Percentiles rank a stretch among this genome's conserved stretches.
Conservation (phyloP, 371 early-diverging fungal species). For the Mortierella sp. region DNA sequence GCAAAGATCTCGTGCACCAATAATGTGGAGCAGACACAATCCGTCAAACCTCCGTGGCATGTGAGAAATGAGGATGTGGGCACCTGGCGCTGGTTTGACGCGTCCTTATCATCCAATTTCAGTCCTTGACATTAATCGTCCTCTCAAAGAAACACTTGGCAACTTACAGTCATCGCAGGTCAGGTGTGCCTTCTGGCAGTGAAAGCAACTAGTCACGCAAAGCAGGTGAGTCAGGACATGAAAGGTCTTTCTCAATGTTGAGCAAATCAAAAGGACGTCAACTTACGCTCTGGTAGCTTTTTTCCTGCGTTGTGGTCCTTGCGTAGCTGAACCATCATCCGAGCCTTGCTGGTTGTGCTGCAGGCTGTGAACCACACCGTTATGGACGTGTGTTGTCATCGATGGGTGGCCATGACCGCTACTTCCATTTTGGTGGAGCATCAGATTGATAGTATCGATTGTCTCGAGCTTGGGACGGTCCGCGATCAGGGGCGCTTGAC, state of each 20-base stretch:
- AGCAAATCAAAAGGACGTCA: not conserved
- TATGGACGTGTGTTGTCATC: conserved; percentile 9
- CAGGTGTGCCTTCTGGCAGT: conserved; percentile 71
- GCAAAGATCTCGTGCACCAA: not conserved
- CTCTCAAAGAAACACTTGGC: too few species aligned
- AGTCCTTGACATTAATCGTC: too few species aligned
- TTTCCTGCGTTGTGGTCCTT: conserved; percentile 32
- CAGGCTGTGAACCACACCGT: not conserved
- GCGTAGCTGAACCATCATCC: conserved; percentile 21
- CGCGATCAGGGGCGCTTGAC: conserved; percentile 43
- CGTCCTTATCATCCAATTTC: too few species aligned
- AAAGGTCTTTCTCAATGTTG: not conserved
- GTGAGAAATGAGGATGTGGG: too few species aligned
- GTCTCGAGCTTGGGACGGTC: conserved; percentile 50
- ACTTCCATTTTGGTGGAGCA: conserved; percentile 31
- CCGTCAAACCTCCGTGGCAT: not conserved
- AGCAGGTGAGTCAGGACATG: too few species aligned
- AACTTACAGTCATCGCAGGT: conserved; percentile 74
- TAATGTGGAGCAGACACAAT: not conserved
- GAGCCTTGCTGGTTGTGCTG: conserved; percentile 17
- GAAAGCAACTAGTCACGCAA: conserved; percentile 54
- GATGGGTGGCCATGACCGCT: conserved; percentile 10
- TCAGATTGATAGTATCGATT: conserved; percentile 51
- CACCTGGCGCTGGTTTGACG: too few species aligned
- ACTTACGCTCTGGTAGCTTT: conserved; percentile 54